These are phyloP conservation scores for Chionographis japonica DNA, from an alignment of 106 monocot genomes.

Conservation along the genomic window DNA sequence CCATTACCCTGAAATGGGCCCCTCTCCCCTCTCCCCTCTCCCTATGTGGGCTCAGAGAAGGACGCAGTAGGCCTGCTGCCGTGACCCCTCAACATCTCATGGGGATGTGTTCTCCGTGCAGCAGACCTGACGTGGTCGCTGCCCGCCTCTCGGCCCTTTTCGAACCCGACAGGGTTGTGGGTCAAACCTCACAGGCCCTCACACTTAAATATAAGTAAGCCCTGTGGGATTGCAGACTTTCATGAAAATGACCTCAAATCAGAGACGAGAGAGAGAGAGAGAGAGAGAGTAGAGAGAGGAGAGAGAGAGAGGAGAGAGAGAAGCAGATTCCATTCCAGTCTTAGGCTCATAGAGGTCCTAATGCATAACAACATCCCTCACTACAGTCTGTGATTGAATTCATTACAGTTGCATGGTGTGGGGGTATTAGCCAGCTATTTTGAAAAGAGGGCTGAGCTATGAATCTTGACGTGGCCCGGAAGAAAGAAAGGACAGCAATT, in stretches of 20 bases:
- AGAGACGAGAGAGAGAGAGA: conserved; percentile 11
- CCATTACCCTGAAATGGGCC: no score
- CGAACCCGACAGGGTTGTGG: conserved; percentile 4
- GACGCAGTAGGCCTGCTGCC: background rate
- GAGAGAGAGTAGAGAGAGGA: background rate
- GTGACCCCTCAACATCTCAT: background rate
- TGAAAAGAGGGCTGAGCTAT: no score
- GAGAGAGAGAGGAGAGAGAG: conserved; percentile 5
- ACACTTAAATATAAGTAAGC: background rate
- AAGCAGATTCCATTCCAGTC: conserved; percentile 6
- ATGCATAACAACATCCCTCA: background rate
- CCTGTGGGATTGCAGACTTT: conserved; percentile 9
- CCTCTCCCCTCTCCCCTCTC: no score
- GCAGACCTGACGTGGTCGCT: conserved; percentile 3
- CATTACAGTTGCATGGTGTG: no score
- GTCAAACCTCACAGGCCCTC: background rate
- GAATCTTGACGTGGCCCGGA: no score
- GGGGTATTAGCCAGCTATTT: no score
- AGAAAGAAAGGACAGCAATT: no score
- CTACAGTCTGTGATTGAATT: no score
- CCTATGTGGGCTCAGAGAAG: no score
- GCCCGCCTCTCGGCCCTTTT: conserved; percentile 3
- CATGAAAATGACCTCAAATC: conserved; percentile 16
- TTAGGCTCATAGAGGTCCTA: background rate
- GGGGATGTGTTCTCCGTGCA: background rate